Evolutionary conservation across 1,284 basidiomycete species (phyloP).

Genomic region (Ceratobasidium sp.): DNA sequence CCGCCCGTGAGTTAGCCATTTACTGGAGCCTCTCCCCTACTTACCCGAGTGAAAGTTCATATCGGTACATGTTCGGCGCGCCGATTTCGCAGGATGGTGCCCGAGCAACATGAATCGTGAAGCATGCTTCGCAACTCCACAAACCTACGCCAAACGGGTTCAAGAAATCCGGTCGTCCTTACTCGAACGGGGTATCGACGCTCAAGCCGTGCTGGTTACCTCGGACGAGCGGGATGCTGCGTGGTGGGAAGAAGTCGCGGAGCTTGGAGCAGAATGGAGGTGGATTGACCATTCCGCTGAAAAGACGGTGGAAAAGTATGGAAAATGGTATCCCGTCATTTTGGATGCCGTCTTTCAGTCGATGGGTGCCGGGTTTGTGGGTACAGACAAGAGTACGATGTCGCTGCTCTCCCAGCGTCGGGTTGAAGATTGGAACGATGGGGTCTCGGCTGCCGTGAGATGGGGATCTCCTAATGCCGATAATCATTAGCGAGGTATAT

Average conservation of each 20-base stretch:
- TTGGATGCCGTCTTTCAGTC: conserved; percentile 75
- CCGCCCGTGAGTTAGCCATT: conserved; percentile 44
- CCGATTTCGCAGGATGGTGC: conserved; percentile 37
- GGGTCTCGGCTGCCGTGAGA: conserved; percentile 58
- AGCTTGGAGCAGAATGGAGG: conserved; percentile 61
- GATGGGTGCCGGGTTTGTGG: conserved; percentile 67
- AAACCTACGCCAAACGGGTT: conserved; percentile 64
- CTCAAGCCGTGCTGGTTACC: conserved; percentile 66
- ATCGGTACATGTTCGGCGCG: conserved; percentile 38
- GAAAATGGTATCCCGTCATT: conserved; percentile 66
- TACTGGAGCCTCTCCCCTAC: neutral
- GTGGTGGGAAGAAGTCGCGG: conserved; percentile 69
- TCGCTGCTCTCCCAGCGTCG: conserved; percentile 66
- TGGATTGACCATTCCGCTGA: conserved; percentile 60
- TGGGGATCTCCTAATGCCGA: conserved; percentile 55
- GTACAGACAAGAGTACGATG: conserved; percentile 72
- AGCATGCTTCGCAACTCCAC: conserved; percentile 68
- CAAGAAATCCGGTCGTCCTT: conserved; percentile 66
- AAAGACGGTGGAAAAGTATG: conserved; percentile 59
- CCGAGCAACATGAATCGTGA: conserved; percentile 41
- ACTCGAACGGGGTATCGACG: conserved; percentile 48
- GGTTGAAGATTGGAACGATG: conserved; percentile 67
- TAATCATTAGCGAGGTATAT: too few relatives aligned
- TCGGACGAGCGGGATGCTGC: conserved; percentile 68
- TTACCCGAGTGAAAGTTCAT: conserved; percentile 33